Conservation (phyloP, 352 stramenopile species). For the Phytophthora tubulina region DNA sequence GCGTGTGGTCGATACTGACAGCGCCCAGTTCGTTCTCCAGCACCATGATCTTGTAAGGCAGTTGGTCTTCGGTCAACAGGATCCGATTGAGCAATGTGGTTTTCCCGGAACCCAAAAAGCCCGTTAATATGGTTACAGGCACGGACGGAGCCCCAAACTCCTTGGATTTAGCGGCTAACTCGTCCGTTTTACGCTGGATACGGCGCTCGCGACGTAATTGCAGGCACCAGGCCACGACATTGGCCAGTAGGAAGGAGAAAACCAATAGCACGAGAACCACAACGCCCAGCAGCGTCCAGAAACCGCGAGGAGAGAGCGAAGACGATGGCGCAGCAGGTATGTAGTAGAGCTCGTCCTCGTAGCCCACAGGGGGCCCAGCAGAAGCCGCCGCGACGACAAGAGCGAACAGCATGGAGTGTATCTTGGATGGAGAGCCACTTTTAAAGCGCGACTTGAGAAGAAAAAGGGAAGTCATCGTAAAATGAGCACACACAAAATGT, state of each 20-base stretch:
- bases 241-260: constrained; percentile 63
- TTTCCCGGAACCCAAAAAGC: constrained; percentile 96
- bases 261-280: constrained; percentile 52
- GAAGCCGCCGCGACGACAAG: constrained; percentile 20
- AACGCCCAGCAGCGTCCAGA: constrained; percentile 41
- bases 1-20: constrained; percentile 75
- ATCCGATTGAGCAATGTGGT: constrained; percentile 98
- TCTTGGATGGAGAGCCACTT: not conserved
- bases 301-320: constrained; percentile 30
- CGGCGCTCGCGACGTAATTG: constrained; percentile 71
- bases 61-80: constrained; percentile 74
- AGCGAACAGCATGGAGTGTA: not conserved
- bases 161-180: constrained; percentile 40
- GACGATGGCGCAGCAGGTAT: constrained; percentile 2
- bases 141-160: constrained; percentile 25
- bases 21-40: constrained; percentile 91
- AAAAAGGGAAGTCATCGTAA: too few species aligned
- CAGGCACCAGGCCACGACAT: constrained; percentile 70
- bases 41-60: constrained; percentile 96
- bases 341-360: constrained; percentile 10
- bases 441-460: too few species aligned
- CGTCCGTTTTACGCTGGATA: constrained; percentile 67
- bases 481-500: too few species aligned
- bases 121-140: constrained; percentile 95
- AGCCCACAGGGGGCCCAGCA: not conserved